Conservation (phyloP, 1,284 basidiomycete genomes). For the Sphagnurus paluster region DNA sequence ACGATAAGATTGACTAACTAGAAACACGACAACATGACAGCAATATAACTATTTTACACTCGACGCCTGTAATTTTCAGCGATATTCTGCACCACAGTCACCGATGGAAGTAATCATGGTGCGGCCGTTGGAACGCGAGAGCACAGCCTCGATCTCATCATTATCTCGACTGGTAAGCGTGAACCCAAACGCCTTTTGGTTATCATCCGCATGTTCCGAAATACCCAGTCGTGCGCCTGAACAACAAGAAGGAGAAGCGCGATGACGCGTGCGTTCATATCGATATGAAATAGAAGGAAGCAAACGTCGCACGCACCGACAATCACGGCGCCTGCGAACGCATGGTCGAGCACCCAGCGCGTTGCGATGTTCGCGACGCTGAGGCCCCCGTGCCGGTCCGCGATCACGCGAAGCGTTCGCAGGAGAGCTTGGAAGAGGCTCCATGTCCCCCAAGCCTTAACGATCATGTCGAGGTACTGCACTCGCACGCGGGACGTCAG, state of each 20-base stretch:
- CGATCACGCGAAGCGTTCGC: constrained; percentile 57
- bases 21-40: too few species aligned
- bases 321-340: constrained; percentile 76
- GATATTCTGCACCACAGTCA: constrained; percentile 83
- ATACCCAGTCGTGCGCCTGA: constrained; percentile 73
- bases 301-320: constrained; percentile 57
- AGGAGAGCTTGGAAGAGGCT: constrained; percentile 70
- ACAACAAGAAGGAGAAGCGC: constrained; percentile 4
- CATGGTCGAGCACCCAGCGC: constrained; percentile 79
- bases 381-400: constrained; percentile 61
- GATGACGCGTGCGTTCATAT: not conserved
- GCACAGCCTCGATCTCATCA: constrained; percentile 58
- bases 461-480: constrained; percentile 81
- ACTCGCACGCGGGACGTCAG: constrained; percentile 5
- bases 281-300: not conserved
- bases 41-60: too few species aligned
- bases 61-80: constrained; percentile 30
- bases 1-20: too few species aligned
- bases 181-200: constrained; percentile 62
- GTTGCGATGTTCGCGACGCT: constrained; percentile 79
- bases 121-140: constrained; percentile 58
- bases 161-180: constrained; percentile 56
- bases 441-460: constrained; percentile 79
- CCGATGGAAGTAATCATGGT: constrained; percentile 67
- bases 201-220: constrained; percentile 74